These are phyloP conservation scores for Lavandula angustifolia DNA, from an alignment of 257 asterid genomes.

Conservation along the genomic window DNA sequence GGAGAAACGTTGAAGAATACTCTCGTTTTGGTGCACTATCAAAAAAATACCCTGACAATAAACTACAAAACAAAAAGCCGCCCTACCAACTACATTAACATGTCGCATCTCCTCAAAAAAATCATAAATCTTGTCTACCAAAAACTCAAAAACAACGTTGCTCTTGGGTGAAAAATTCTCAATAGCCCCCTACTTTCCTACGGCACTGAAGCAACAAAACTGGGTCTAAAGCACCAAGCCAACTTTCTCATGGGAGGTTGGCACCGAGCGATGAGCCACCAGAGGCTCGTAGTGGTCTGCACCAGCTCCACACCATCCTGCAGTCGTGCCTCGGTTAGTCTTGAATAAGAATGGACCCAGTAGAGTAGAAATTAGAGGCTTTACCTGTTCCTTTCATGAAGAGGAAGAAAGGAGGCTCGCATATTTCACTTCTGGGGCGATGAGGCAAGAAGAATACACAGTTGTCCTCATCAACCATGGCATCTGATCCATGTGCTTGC, in stretches of 20 bases:
- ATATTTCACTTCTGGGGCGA: conserved; percentile 81
- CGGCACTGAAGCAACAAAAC: conserved; percentile 33
- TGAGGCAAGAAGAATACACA: conserved; percentile 96
- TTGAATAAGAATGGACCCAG: background rate
- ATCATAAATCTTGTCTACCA: conserved; percentile 23
- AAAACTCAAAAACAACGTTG: conserved; percentile 36
- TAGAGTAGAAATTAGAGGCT: too few species aligned
- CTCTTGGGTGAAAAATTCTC: background rate
- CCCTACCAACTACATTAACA: conserved; percentile 28
- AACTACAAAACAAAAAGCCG: conserved; percentile 41
- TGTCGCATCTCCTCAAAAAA: background rate
- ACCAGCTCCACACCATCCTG: conserved; percentile 98
- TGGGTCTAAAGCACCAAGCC: conserved; percentile 64
- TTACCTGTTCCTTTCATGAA: conserved; percentile 99
- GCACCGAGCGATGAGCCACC: conserved; percentile 59
- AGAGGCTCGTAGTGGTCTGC: conserved; percentile 98
- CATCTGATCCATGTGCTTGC: conserved; percentile 98
- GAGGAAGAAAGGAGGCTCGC: conserved; percentile 79
- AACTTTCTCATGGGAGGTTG: conserved; percentile 80
- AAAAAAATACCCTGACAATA: conserved; percentile 21
- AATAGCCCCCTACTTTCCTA: background rate
- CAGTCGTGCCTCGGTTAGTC: background rate
- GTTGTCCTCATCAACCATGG: conserved; percentile 93
- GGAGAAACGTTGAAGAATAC: too few species aligned
- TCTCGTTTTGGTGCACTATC: too few species aligned